Base-by-base conservation (phyloP, 768 basidiomycete species). In the Mycena venus region DNA sequence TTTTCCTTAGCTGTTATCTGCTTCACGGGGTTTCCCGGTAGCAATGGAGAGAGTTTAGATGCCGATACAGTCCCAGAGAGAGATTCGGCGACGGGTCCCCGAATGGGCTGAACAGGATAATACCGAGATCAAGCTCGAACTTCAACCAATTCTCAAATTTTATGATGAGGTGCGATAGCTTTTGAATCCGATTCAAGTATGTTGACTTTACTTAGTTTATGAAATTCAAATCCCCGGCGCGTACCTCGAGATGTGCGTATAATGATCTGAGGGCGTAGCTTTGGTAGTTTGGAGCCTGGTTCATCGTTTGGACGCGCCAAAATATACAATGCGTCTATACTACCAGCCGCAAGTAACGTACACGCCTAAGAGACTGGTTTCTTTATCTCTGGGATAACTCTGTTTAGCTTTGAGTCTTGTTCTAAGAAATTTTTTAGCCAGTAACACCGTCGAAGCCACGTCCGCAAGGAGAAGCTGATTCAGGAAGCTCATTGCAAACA, bases 181-280 rank as follows among this genome's bases (percentile, higher is more conserved):
- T 61, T 61, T 61, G 59, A 61, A 42, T 61, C 38, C 42, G 38
- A 61, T 27, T 61, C 12, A 61, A n/a, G 59, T 61, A 61, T 61
- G 59, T 40, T 61, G 59, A 61, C 59, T 61, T 42, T 61, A 61
- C 59, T 58, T 61, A 61, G 59, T 61, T 61, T 61, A 61, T 61
- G 59, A 61, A 61, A 42, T 61, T 61, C 36, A 61, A 61, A 61
- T 61, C 59, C 36, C 59, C 59, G 32, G 34, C 56, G 56, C n/a
- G n/a, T n/a, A n/a, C n/a, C n/a, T n/a, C n/a, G n/a, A 59, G 56
- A 59, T 59, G 15, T 31, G 56, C 12, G 27, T 55, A 55, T 55
- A 27, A 55, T 55, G n/a, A n/a, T n/a, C 53, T 29, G 53, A 55
- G 53, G 27, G 53, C 53, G 53, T 55, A 55, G 53, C 21, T 27